Conservation (phyloP, 2,329 filamentous ascomycete genomes). For the Alternaria hordeiaustralica region DNA sequence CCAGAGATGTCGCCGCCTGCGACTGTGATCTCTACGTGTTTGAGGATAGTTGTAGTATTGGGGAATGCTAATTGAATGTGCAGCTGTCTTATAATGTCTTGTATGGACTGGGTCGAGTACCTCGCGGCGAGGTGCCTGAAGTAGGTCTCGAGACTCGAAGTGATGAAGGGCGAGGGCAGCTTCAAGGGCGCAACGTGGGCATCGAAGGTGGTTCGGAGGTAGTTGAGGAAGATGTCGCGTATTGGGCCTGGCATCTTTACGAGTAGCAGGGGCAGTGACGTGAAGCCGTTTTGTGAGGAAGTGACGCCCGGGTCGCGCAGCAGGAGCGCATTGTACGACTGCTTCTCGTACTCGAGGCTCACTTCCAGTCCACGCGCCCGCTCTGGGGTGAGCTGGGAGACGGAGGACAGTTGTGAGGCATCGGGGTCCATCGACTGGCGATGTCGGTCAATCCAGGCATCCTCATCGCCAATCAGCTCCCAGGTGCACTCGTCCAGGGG, state of each 20-base stretch:
- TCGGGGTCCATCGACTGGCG: constrained; percentile 42
- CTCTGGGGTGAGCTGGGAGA: constrained; percentile 16
- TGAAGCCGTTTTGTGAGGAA: constrained; percentile 48
- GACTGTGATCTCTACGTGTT: constrained; percentile 54
- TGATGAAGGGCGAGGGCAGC: constrained; percentile 55
- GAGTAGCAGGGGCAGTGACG: constrained; percentile 58
- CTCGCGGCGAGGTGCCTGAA: constrained; percentile 63
- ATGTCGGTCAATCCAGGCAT: constrained; percentile 48
- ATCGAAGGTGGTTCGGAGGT: constrained; percentile 59
- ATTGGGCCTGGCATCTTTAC: constrained; percentile 59
- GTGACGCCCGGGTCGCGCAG: constrained; percentile 48
- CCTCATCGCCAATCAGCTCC: constrained; percentile 52
- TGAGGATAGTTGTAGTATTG: constrained; percentile 40
- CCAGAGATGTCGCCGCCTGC: constrained; percentile 48
- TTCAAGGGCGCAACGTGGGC: constrained; percentile 54
- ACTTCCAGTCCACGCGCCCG: constrained; percentile 55
- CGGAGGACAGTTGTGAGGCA: constrained; percentile 34
- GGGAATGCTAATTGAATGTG: constrained; percentile 47
- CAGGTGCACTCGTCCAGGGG: constrained; percentile 57
- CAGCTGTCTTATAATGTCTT: constrained; percentile 42
- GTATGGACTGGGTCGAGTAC: constrained; percentile 38
- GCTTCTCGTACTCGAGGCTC: constrained; percentile 58
- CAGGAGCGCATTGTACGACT: constrained; percentile 59
- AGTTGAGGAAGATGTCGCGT: constrained; percentile 57
- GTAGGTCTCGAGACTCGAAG: constrained; percentile 58